Evolutionary conservation across 1,284 basidiomycete species (phyloP).

Genomic region (Leccinum griseonigrum): DNA sequence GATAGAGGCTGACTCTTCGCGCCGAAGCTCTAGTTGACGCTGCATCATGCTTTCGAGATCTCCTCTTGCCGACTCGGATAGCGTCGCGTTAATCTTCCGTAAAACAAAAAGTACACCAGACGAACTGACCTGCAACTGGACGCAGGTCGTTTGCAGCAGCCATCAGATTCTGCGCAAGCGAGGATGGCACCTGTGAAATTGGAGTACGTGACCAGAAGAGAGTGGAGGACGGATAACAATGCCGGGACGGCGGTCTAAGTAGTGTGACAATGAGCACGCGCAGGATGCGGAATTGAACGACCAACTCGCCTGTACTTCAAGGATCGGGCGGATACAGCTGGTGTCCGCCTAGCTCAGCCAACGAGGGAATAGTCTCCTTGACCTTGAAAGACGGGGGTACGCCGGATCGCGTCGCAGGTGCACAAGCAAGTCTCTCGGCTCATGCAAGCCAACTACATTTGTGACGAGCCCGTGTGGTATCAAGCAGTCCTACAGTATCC

Average conservation of each 20-base stretch:
- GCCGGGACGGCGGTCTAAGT: constrained; percentile 68
- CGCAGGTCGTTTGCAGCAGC: constrained; percentile 77
- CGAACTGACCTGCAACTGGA: constrained; percentile 63
- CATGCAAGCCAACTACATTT: constrained; percentile 68
- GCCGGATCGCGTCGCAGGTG: constrained; percentile 84
- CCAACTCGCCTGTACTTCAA: constrained; percentile 47
- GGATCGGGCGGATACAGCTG: constrained; percentile 74
- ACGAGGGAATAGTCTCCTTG: constrained; percentile 71
- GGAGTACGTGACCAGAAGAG: constrained; percentile 71
- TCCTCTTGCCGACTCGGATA: constrained; percentile 52
- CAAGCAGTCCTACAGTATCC: constrained; percentile 81
- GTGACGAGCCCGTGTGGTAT: constrained; percentile 81
- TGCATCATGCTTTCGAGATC: constrained; percentile 77
- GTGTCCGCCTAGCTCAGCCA: constrained; percentile 66
- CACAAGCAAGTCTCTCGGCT: constrained; percentile 87
- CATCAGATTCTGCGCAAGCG: constrained; percentile 76
- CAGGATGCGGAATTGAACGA: neutral
- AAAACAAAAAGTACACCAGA: neutral
- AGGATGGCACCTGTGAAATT: constrained; percentile 60
- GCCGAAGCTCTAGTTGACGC: constrained; percentile 65
- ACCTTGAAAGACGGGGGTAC: constrained; percentile 57
- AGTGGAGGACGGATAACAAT: constrained; percentile 60
- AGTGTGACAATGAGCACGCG: constrained; percentile 5
- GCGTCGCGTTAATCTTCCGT: constrained; percentile 3
- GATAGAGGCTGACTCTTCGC: constrained; percentile 61